Percentiles rank a stretch among this genome's conserved stretches.
Evolutionary conservation across 2,329 filamentous ascomycete species (phyloP).

Genomic region (Aspergillus ochraceus): DNA sequence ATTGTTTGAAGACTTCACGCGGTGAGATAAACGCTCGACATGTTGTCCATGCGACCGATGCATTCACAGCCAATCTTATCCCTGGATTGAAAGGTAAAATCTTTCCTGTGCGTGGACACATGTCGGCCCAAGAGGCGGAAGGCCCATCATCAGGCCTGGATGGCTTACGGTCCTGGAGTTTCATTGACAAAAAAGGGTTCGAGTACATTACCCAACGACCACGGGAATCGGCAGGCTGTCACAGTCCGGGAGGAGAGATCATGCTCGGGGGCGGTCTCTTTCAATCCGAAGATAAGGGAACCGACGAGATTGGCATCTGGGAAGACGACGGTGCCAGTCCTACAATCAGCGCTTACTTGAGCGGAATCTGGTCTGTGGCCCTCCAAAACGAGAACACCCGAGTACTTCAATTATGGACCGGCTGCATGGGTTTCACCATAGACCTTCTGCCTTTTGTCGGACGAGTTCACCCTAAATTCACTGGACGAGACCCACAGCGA

Average conservation of each 20-base stretch:
- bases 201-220: constrained; percentile 40
- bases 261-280: constrained; percentile 25
- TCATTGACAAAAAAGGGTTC: constrained; percentile 31
- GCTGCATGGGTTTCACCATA: constrained; percentile 58
- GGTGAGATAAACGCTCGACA: constrained; percentile 45
- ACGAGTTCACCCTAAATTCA: constrained; percentile 35
- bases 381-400: constrained; percentile 34
- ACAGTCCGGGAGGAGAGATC: constrained; percentile 15
- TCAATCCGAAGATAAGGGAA: constrained; percentile 15
- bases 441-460: constrained; percentile 58
- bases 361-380: constrained; percentile 24
- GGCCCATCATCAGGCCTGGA: constrained; percentile 19
- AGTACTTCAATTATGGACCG: constrained; percentile 52
- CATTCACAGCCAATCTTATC: constrained; percentile 51
- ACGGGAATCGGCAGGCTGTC: constrained; percentile 1
- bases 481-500: constrained; percentile 17
- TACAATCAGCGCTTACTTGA: constrained; percentile 25
- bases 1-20: constrained; percentile 35
- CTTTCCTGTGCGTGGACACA: constrained; percentile 53
- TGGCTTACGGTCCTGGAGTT: constrained; percentile 14
- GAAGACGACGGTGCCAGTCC: constrained; percentile 13
- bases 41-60: constrained; percentile 57
- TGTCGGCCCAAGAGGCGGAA: constrained; percentile 45
- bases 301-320: constrained; percentile 24
- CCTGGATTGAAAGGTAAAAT: constrained; percentile 49